Evolutionary conservation across 2,329 filamentous ascomycete genomes (phyloP), one percentile per base, ranked within the genome.

Genomic region (Aspergillus neoniger): DNA sequence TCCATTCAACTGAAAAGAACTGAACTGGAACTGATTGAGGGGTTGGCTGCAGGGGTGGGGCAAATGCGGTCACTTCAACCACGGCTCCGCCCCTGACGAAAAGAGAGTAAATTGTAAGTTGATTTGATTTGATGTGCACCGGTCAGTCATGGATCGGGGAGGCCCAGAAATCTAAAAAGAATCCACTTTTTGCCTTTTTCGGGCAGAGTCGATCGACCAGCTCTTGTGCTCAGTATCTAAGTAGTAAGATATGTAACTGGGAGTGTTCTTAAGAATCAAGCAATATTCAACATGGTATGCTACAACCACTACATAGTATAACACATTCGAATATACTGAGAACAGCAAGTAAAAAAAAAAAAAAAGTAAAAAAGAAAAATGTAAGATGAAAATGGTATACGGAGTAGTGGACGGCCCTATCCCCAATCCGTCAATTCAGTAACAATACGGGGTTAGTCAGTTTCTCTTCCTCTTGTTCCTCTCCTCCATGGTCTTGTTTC

Each of bases 71-170:
- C 55, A 57, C 25, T 60, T 60, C 66, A 67, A 68, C 65, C 58
- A 68, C 23, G 52, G 57, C 50, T 56, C 51, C 58, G 63, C 63
- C 64, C 65, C 63, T 65, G 62, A 63, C 54, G 65, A 65, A 60
- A 28, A 63, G 57, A 14, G 12, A 36, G 32, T 28, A 28, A 28
- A 2, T 7, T 28, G 25, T 28, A 28, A 28, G 25, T 30, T 12
- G 28, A 30, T 30, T 30, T 30, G 28, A 30, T 30, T 63, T 64
- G 57, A 65, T 64, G 63, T 67, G 64, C 66, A 61, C 61, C 58
- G 62, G 62, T 66, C 64, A 14, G 32, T 36, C 32, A 65, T 65
- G 57, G 59, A 65, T 41, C 49, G 57, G 47, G 32, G 32, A 36
- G 12, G 55, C 23, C 60, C 51, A 56, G 54, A 30, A 30, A 30